Base-by-base conservation (phyloP, 163 green algal species). In the Scenedesmus sp. region DNA sequence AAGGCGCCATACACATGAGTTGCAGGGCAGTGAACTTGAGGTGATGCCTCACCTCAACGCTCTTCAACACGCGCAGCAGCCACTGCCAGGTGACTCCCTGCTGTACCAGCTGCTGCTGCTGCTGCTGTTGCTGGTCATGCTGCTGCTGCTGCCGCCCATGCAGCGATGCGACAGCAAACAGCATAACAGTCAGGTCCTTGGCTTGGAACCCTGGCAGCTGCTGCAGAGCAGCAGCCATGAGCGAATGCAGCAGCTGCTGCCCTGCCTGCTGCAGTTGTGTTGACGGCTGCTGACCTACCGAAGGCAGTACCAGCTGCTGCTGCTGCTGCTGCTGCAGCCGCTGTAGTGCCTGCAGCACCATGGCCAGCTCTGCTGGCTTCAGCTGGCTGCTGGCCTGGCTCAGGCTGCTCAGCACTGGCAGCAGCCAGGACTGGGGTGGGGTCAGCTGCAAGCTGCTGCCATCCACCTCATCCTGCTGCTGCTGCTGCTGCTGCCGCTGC, bases 341-440 rank as follows among this genome's bases (percentile, higher is more conserved):
- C 15, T 84, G 60, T 46, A 92, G 23, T 2, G 81, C 46, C 81
- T 92, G 88, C 34, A 92, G 54, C 62, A 92, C 81, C 88, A 92
- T 92, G 23, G 88, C 62, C 7, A 92, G 67, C 88, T 92, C 88
- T 56, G 66, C 20, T 66, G 88, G 81, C 66, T 92, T 92, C 2
- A 92, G 55, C 20, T 73, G 18, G 64, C 81, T 88, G 81, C 88
- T 88, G 54, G 52, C 2, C 7, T 79, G 81, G 7, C 12, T 67
- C 26, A 23, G 89, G 59, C n/a, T 79, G 34, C 6, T 56, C 9
- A 88, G 64, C 34, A 89, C 46, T 18, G 8, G 18, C 62, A 46
- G 81, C 81, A 92, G 82, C 88, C 88, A 92, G 6, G 3, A 4
- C 20, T 83, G 64, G 10, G 88, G 81, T 13, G 79, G n/a, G 55